A percentile compares a stretch with the other conserved stretches of the same genome.
Conservation (phyloP, 331 rosid species). For the Quercus lobata region DNA sequence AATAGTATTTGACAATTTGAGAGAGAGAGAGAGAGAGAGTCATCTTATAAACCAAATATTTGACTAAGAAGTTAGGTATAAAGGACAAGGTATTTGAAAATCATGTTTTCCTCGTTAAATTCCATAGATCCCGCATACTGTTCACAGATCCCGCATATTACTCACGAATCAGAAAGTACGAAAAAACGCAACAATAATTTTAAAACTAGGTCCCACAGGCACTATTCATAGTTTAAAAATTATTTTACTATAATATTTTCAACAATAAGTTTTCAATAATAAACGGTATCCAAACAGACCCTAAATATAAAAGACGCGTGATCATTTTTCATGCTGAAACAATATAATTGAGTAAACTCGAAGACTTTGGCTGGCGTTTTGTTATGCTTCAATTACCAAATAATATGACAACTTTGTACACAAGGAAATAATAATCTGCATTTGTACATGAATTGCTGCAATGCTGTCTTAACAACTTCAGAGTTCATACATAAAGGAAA, state of each 20-base stretch:
- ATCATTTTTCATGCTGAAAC: not conserved
- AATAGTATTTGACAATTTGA: not conserved
- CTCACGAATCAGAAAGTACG: too few relatives aligned
- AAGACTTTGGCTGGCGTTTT: not conserved
- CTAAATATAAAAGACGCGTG: too few relatives aligned
- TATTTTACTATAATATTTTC: fast-evolving
- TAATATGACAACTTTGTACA: not conserved
- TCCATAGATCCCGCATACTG: fast-evolving
- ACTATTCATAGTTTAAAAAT: too few relatives aligned
- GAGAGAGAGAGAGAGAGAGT: not conserved
- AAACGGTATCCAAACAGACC: fast-evolving
- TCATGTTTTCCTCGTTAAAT: too few relatives aligned
- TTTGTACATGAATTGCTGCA: not conserved
- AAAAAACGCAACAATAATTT: too few relatives aligned
- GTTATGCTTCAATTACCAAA: not conserved
- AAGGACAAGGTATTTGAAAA: not conserved
- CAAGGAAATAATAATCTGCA: not conserved
- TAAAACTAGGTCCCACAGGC: fast-evolving
- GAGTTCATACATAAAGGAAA: not conserved
- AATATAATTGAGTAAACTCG: not conserved
- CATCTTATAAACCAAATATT: not conserved
- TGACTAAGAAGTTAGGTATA: not conserved
- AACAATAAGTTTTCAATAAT: fast-evolving
- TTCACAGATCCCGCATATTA: fast-evolving
- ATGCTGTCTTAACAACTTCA: not conserved